Conservation (phyloP, 257 asterid genomes). For the Nicotiana noctiflora region DNA sequence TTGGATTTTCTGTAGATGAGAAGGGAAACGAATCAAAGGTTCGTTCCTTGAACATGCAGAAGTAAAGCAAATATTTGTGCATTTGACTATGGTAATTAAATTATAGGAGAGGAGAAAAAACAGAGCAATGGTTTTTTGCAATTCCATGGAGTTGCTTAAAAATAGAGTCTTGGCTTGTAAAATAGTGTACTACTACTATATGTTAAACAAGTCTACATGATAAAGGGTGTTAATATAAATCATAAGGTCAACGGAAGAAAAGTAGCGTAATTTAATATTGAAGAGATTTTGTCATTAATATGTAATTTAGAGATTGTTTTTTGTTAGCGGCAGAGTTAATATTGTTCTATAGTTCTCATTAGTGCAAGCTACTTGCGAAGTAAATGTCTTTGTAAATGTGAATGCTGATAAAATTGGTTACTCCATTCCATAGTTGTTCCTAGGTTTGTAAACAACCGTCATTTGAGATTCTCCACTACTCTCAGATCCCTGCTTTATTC, state of each 20-base stretch:
- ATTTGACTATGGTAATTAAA: conserved; percentile 1
- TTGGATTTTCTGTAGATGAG: conserved; percentile 29
- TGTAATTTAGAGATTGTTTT: background rate
- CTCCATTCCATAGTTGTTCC: too few species aligned
- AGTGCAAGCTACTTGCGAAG: too few species aligned
- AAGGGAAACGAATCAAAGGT: conserved; percentile 53
- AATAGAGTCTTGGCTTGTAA: background rate
- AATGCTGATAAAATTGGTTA: too few species aligned
- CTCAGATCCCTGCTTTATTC: too few species aligned
- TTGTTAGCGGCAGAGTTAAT: background rate
- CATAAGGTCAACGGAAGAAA: background rate
- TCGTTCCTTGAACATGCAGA: conserved; percentile 24
- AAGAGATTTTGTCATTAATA: background rate
- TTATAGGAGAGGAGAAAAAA: conserved; percentile 12
- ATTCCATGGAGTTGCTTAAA: conserved; percentile 3
- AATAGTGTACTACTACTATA: background rate
- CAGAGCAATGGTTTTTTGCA: conserved; percentile 1
- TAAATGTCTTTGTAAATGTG: background rate
- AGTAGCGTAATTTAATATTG: background rate
- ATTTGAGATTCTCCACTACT: too few species aligned
- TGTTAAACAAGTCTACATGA: background rate
- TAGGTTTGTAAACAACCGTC: too few species aligned
- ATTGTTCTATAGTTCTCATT: background rate
- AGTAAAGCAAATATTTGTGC: conserved; percentile 22
- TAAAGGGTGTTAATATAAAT: background rate